Conservation (phyloP, 345 rosid genomes). For the Populus nigra region DNA sequence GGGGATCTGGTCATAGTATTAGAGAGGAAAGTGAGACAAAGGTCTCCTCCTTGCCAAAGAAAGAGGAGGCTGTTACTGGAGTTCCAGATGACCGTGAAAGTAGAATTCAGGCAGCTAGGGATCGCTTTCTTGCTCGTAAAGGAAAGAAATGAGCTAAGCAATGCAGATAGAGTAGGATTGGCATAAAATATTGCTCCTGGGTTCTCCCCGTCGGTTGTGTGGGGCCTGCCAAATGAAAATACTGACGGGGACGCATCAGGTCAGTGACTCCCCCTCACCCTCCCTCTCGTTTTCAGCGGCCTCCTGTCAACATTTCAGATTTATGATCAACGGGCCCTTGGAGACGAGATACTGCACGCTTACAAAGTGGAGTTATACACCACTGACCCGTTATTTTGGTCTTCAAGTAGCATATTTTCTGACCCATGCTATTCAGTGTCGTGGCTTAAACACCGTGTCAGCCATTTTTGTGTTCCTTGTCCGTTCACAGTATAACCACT, state of each 20-base stretch:
- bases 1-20: constrained; percentile 42
- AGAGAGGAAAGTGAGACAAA: constrained; percentile 38
- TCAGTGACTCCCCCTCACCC: not conserved
- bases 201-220: not conserved
- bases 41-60: constrained; percentile 25
- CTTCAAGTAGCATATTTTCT: not conserved
- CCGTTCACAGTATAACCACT: too few species aligned
- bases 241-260: not conserved
- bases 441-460: not conserved
- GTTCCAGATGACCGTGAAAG: constrained; percentile 43
- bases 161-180: not conserved
- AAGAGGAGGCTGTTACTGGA: constrained; percentile 22
- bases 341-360: not conserved
- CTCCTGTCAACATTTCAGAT: not conserved
- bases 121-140: constrained; percentile 88
- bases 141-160: constrained; percentile 40
- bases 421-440: too few species aligned
- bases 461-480: too few species aligned
- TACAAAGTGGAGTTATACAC: not conserved
- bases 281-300: not conserved
- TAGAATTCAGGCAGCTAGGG: constrained; percentile 79
- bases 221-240: not conserved
- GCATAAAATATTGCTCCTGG: not conserved
- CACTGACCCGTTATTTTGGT: not conserved
- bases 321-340: not conserved